Conservation (phyloP, 2,329 filamentous ascomycete species). For the Diplodia corticola region DNA sequence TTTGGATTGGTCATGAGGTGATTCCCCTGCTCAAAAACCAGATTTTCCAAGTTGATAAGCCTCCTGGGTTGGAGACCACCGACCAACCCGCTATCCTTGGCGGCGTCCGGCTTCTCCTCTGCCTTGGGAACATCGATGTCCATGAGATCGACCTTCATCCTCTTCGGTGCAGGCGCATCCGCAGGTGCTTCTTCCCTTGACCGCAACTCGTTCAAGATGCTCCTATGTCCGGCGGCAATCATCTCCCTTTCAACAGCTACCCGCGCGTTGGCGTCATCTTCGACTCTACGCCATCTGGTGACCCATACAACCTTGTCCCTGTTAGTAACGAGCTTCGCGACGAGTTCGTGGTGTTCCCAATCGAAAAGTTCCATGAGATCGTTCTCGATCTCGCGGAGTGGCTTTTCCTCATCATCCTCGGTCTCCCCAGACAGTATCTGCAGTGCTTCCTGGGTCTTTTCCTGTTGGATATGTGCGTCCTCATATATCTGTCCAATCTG, state of each 20-base stretch:
- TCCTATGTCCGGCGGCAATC: conserved; percentile 79
- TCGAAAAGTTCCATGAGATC: conserved; percentile 98
- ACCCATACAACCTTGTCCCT: conserved; percentile 95
- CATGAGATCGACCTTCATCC: conserved; percentile 83
- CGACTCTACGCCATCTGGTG: conserved; percentile 79
- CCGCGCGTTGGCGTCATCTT: conserved; percentile 72
- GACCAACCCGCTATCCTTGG: conserved; percentile 56
- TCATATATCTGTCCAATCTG: conserved; percentile 86
- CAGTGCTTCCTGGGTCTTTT: conserved; percentile 84
- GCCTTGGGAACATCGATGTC: conserved; percentile 76
- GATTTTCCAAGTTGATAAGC: conserved; percentile 89
- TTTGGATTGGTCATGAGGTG: conserved; percentile 99
- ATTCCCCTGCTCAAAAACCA: conserved; percentile 96
- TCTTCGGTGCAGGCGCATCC: conserved; percentile 63
- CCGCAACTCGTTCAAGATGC: conserved; percentile 83
- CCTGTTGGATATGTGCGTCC: conserved; percentile 89
- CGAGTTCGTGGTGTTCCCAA: conserved; percentile 91
- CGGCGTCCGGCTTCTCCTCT: conserved; percentile 49
- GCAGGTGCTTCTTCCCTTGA: conserved; percentile 66
- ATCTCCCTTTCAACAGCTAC: conserved; percentile 85
- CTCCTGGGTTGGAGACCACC: conserved; percentile 84
- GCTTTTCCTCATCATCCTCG: conserved; percentile 77
- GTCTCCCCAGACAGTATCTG: conserved; percentile 76
- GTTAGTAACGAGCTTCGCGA: conserved; percentile 87
- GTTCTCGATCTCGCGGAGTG: conserved; percentile 92